phyloP scores from a whole-genome alignment of 78 protist genomes.

The Speleostelium caveatum region DNA sequence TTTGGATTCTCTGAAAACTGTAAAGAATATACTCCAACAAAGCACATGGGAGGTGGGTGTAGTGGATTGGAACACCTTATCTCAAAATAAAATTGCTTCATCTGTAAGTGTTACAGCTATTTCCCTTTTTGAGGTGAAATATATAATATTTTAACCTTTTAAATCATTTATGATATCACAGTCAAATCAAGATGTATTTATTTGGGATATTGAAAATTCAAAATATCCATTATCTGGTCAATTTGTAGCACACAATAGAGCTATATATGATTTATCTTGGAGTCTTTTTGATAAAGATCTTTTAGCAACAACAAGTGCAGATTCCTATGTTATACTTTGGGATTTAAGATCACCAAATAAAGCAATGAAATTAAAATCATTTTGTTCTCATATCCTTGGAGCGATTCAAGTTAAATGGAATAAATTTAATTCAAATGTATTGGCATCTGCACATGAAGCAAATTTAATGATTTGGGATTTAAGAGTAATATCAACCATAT shows the following conservation, averaged over 20 bases:
- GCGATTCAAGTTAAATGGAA: slow-evolving; percentile 83
- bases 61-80: slow-evolving; percentile 70
- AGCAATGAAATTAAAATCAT: slow-evolving; percentile 47
- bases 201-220: slow-evolving; percentile 56
- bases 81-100: slow-evolving; percentile 68
- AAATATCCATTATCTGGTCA: slow-evolving; percentile 62
- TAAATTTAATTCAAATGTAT: slow-evolving; percentile 43
- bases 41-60: slow-evolving; percentile 77
- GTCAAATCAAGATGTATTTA: slow-evolving; percentile 60
- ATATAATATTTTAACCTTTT: background rate
- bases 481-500: slow-evolving; percentile 22
- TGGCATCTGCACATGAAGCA: slow-evolving; percentile 81
- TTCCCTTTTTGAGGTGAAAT: background rate
- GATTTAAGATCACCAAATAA: slow-evolving; percentile 73
- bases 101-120: slow-evolving; percentile 48
- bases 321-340: slow-evolving; percentile 73
- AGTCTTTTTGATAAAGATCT: slow-evolving; percentile 73
- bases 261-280: slow-evolving; percentile 74
- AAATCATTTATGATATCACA: background rate
- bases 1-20: slow-evolving; percentile 43
- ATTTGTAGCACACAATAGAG: slow-evolving; percentile 48
- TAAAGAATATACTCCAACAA: slow-evolving; percentile 37
- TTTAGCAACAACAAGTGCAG: slow-evolving; percentile 72
- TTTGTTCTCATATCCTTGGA: slow-evolving; percentile 55
- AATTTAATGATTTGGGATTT: slow-evolving; percentile 81